A percentile compares a stretch with the other conserved stretches of the same genome.
Evolutionary conservation across 2,329 filamentous ascomycete genomes (phyloP).

Genomic region (Ascochyta clinopodiicola): DNA sequence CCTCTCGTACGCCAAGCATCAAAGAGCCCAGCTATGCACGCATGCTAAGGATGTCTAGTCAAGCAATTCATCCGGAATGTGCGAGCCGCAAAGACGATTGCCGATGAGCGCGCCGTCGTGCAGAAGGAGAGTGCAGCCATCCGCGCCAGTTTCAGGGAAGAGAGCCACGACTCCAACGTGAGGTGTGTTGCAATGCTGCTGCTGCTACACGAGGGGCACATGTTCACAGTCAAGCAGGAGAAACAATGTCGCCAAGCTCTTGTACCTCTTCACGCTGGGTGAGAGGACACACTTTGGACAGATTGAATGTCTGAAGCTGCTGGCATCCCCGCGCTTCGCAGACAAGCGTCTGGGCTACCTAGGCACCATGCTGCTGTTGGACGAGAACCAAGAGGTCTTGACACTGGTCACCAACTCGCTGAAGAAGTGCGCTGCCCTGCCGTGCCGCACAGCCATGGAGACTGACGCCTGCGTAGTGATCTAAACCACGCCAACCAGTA

Average conservation of each 20-base stretch:
- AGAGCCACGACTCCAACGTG: constrained; percentile 89
- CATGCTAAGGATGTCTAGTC: constrained; percentile 64
- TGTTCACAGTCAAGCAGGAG: constrained; percentile 64
- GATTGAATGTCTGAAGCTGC: constrained; percentile 97
- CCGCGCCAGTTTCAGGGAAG: constrained; percentile 94
- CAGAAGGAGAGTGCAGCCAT: constrained; percentile 99
- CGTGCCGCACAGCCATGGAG: not conserved
- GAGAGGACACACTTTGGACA: constrained; percentile 98
- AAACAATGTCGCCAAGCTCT: constrained; percentile 98
- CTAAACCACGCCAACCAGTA: constrained; percentile 98
- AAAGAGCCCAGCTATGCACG: constrained; percentile 25
- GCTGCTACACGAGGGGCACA: constrained; percentile 17
- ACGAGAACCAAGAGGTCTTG: constrained; percentile 98
- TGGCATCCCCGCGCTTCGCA: constrained; percentile 95
- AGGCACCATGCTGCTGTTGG: constrained; percentile 92
- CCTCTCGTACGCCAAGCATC: constrained; percentile 59
- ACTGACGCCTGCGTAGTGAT: constrained; percentile 67
- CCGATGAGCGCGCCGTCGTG: constrained; percentile 96
- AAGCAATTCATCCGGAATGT: constrained; percentile 99
- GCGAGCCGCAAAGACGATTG: constrained; percentile 97
- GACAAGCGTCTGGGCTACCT: constrained; percentile 96
- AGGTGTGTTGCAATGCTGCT: constrained; percentile 63
- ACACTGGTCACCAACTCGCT: constrained; percentile 97
- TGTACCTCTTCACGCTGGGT: constrained; percentile 97
- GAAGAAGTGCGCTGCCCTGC: constrained; percentile 74